phyloP scores from a whole-genome alignment of 2,329 filamentous ascomycete species.

The Epichloe brachyelytri region DNA sequence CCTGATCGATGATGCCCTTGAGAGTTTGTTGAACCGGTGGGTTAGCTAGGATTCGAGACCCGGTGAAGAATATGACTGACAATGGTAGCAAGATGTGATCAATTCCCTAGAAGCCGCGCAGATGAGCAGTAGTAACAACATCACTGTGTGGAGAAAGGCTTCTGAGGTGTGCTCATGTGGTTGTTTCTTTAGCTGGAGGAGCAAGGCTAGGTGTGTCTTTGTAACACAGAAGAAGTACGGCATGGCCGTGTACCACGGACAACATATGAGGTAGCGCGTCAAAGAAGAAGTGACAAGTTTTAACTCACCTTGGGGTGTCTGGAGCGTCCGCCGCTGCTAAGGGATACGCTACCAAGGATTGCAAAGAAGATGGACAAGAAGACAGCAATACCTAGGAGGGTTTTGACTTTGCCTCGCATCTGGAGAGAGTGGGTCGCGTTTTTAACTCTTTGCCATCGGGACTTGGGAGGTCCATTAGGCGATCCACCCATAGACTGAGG shows the following conservation, averaged over 20 bases:
- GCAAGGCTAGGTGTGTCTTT: background rate
- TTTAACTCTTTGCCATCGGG: constrained; percentile 19
- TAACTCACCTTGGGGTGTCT: constrained; percentile 18
- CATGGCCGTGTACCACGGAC: too few relatives aligned
- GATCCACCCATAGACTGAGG: constrained; percentile 34
- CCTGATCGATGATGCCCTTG: constrained; percentile 11
- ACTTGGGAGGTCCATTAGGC: constrained; percentile 11
- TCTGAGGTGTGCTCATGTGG: too few relatives aligned
- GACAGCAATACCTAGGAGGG: constrained; percentile 18
- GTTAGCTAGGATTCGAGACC: background rate
- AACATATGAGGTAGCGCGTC: too few relatives aligned
- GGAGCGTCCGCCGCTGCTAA: constrained; percentile 12
- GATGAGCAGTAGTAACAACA: too few relatives aligned
- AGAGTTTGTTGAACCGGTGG: constrained; percentile 6
- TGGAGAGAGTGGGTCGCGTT: constrained; percentile 9
- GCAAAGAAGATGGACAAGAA: constrained; percentile 20
- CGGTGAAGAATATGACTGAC: background rate
- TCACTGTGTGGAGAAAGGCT: too few relatives aligned
- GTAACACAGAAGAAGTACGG: too few relatives aligned
- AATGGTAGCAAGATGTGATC: background rate
- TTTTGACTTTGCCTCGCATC: constrained; percentile 17
- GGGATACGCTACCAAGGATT: constrained; percentile 2
- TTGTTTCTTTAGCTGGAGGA: too few relatives aligned
- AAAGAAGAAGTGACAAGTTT: background rate
- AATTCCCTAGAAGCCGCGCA: too few relatives aligned